Evolutionary conservation across 768 basidiomycete species (phyloP), one percentile per base, ranked within the genome.

Genomic region (Leccinum incarnatum): DNA sequence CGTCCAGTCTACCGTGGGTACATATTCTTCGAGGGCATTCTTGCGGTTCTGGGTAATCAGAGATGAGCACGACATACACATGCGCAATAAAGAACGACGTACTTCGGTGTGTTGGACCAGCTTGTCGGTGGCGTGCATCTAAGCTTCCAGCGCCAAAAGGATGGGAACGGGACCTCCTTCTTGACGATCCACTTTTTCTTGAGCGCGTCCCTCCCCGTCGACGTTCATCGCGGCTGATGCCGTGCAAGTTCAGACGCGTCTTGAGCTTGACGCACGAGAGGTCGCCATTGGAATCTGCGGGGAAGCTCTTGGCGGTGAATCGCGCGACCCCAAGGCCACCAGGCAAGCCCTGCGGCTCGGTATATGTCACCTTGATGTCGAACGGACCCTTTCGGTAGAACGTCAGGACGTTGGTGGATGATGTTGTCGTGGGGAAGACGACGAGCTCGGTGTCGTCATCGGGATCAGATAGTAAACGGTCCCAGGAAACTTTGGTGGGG

Each of bases 301-400:
- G 85, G n/a, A 97, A 86, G 49, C 82, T 79, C 79, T 96, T 95
- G 62, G 89, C 89, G 15, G 83, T 85, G 77, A 93, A 89, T 59
- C 82, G 85, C 32, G 83, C 87, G 63, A 99, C 77, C 88, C 27
- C 27, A 27, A 27, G 27, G 27, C 27, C 78, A 2, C 89, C 89
- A 9, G 95, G 95, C 34, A 98, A 81, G 14, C 65, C 59, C 4
- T 77, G 65, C 4, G 89, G 87, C 17, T 95, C 85, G 15, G 86
- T 88, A 74, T 98, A 98, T 45, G 76, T 75, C 2, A 93, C 89
- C 74, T 95, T 89, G 68, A 99, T 81, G 51, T 91, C 89, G 78
- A 99, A 99, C 27, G 88, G 74, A 37, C 87, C 86, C 67, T 87
- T 88, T 72, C 96, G 88, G 75, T 93, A 91, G 83, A 97, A 97